Conservation (phyloP, 176 grass and related monocot genomes). For the Typha latifolia region DNA sequence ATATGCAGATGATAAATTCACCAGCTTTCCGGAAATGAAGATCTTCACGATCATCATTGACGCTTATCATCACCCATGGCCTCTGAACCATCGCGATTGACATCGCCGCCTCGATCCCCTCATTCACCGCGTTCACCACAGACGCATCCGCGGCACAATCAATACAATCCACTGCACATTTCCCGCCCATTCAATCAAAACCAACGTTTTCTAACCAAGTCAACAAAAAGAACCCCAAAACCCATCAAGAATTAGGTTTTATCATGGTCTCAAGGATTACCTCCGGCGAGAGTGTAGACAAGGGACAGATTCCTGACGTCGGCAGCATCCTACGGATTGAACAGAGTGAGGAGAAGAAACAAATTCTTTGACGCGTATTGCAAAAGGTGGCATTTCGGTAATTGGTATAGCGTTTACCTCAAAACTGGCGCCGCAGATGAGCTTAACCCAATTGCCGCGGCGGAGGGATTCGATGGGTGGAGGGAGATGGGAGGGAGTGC, state of each 20-base stretch:
- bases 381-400: background rate
- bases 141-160: slow-evolving; percentile 85
- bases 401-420: slow-evolving; percentile 27
- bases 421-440: slow-evolving; percentile 97
- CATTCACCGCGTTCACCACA: slow-evolving; percentile 79
- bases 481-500: slow-evolving; percentile 13
- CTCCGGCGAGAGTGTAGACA: slow-evolving; percentile 82
- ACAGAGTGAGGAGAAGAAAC: background rate
- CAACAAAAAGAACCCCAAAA: background rate
- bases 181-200: background rate
- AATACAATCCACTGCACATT: slow-evolving; percentile 80
- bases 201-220: background rate
- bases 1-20: slow-evolving; percentile 14
- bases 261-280: slow-evolving; percentile 13
- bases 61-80: slow-evolving; percentile 91
- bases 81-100: slow-evolving; percentile 51
- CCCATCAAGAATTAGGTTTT: background rate
- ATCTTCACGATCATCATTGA: slow-evolving; percentile 79
- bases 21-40: slow-evolving; percentile 97
- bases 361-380: background rate
- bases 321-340: slow-evolving; percentile 43
- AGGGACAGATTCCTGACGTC: slow-evolving; percentile 89
- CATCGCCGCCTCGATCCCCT: slow-evolving; percentile 58
- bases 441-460: slow-evolving; percentile 83
- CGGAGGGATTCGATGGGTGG: slow-evolving; percentile 56